Evolutionary conservation across 495 filamentous ascomycete species (phyloP).

Genomic region (Immersiella caudata): DNA sequence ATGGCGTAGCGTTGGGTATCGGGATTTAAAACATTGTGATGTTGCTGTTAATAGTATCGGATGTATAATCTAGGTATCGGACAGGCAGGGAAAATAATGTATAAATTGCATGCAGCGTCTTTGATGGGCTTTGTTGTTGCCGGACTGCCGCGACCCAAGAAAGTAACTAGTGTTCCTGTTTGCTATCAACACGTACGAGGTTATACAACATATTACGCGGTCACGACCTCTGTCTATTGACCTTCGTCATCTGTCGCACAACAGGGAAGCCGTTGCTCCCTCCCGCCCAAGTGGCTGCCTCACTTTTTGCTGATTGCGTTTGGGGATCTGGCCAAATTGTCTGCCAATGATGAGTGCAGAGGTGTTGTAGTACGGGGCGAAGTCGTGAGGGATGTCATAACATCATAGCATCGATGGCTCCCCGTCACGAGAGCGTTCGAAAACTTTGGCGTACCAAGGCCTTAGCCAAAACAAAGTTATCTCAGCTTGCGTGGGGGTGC

Average conservation of each 20-base stretch:
- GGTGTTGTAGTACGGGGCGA: neutral
- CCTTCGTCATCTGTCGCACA: neutral
- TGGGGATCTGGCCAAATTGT: neutral
- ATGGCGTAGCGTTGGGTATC: neutral
- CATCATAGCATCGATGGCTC: neutral
- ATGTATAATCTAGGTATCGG: neutral
- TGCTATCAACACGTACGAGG: neutral
- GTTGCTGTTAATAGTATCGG: neutral
- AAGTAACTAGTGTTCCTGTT: neutral
- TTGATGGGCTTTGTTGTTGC: neutral
- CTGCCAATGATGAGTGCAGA: neutral
- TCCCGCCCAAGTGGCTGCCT: neutral
- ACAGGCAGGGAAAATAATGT: neutral
- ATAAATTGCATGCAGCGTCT: neutral
- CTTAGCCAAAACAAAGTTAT: no score
- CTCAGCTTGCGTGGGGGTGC: neutral
- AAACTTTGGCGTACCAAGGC: no score
- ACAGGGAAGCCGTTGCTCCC: neutral
- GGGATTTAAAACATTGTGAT: neutral
- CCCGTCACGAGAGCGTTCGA: no score
- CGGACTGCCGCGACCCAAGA: neutral
- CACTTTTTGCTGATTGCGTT: neutral
- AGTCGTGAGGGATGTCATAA: neutral
- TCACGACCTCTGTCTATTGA: neutral
- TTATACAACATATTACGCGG: neutral